A percentile compares a stretch with the other conserved stretches of the same genome.
These are phyloP conservation scores for Avena sativa DNA, from an alignment of 176 grass and related monocot genomes.

Conservation along the genomic window DNA sequence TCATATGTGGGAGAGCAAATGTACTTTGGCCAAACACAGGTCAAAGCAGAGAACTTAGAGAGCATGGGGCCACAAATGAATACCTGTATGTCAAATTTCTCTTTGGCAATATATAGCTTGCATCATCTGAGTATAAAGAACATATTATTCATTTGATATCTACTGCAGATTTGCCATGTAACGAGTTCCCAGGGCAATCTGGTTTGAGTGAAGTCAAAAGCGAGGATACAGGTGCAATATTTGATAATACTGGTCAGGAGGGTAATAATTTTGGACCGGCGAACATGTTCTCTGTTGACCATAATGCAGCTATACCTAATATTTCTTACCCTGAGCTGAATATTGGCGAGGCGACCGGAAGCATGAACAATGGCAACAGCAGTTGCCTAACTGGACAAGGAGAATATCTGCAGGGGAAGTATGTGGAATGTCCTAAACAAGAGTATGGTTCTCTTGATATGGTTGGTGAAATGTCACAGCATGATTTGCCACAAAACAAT, in stretches of 20 bases:
- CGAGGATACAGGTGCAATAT: slow-evolving; percentile 36
- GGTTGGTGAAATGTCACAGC: slow-evolving; percentile 34
- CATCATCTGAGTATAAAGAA: not conserved
- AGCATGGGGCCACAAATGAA: slow-evolving; percentile 38
- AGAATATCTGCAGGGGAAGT: slow-evolving; percentile 40
- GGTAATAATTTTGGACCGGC: slow-evolving; percentile 44
- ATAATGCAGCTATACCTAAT: slow-evolving; percentile 44
- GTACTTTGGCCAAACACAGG: slow-evolving; percentile 41
- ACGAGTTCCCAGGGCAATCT: slow-evolving; percentile 49
- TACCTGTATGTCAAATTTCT: slow-evolving; percentile 42
- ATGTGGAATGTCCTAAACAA: slow-evolving; percentile 34
- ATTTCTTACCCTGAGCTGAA: slow-evolving; percentile 42
- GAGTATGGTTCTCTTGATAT: slow-evolving; percentile 45
- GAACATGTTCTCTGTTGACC: slow-evolving; percentile 31
- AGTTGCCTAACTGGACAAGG: slow-evolving; percentile 56
- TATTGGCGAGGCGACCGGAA: slow-evolving; percentile 45
- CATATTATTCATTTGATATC: slow-evolving; percentile 35
- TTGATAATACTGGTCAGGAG: slow-evolving; percentile 44
- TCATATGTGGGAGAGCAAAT: slow-evolving; percentile 43
- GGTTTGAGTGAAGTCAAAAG: slow-evolving; percentile 53
- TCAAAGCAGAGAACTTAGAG: slow-evolving; percentile 36
- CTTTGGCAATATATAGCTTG: slow-evolving; percentile 7
- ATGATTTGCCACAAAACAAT: slow-evolving; percentile 50
- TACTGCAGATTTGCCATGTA: slow-evolving; percentile 50
- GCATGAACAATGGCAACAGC: slow-evolving; percentile 51